Evolutionary conservation across 1,284 basidiomycete species (phyloP).

Genomic region (Inonotus obliquus): DNA sequence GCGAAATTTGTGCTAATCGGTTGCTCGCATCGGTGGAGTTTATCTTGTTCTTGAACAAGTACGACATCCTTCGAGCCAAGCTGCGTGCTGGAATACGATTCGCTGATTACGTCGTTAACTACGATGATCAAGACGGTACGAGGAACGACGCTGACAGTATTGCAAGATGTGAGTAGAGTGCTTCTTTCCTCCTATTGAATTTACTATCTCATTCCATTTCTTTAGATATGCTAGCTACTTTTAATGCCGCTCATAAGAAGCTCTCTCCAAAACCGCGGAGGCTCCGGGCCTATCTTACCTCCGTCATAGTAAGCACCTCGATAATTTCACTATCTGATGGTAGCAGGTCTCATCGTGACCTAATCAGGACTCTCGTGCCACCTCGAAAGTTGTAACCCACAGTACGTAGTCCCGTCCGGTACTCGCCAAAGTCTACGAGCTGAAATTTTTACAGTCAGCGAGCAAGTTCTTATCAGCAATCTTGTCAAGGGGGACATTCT

Average conservation of each 20-base stretch:
- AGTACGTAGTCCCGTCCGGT: slow-evolving; percentile 8
- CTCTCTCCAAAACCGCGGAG: slow-evolving; percentile 19
- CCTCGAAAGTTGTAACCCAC: slow-evolving; percentile 16
- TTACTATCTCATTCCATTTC: neutral
- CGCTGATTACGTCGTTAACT: slow-evolving; percentile 23
- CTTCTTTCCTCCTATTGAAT: neutral
- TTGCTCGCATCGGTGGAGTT: slow-evolving; percentile 22
- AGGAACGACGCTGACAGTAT: slow-evolving; percentile 22
- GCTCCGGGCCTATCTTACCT: slow-evolving; percentile 15
- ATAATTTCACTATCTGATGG: neutral
- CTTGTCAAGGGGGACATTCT: slow-evolving; percentile 2
- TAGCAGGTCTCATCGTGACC: neutral
- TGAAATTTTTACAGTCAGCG: slow-evolving; percentile 4
- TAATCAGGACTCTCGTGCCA: slow-evolving; percentile 16
- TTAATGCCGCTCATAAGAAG: slow-evolving; percentile 21
- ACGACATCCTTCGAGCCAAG: slow-evolving; percentile 21
- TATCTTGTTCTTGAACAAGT: slow-evolving; percentile 26
- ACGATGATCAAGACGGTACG: slow-evolving; percentile 20
- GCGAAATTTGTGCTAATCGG: slow-evolving; percentile 22
- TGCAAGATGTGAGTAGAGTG: slow-evolving; percentile 22
- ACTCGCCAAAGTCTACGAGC: neutral
- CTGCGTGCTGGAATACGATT: slow-evolving; percentile 21
- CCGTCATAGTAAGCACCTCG: slow-evolving; percentile 13
- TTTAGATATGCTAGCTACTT: slow-evolving; percentile 21
- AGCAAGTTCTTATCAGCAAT: slow-evolving; percentile 15